Conservation (phyloP, 805 yeast species). For the Saturnispora gosingensis region DNA sequence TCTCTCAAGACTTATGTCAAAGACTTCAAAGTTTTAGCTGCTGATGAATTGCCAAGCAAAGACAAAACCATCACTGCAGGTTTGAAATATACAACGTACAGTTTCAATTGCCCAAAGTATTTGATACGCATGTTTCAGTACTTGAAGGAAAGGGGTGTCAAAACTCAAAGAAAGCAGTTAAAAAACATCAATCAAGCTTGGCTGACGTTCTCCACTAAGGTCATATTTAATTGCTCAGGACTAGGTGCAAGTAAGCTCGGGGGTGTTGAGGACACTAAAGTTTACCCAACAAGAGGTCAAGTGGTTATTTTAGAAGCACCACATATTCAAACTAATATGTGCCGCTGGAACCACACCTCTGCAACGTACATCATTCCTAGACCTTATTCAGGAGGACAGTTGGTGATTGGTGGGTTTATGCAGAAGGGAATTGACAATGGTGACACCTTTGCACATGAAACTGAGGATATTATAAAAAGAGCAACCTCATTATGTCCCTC, state of each 20-base stretch:
- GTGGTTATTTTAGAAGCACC: conserved; percentile 65
- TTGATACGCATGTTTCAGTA: conserved; percentile 36
- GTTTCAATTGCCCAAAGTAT: conserved; percentile 62
- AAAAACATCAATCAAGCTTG: conserved; percentile 50
- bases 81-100: conserved; percentile 48
- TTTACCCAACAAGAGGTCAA: conserved; percentile 73
- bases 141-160: conserved; percentile 40
- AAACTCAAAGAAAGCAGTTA: conserved; percentile 36
- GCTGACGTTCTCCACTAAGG: conserved; percentile 25
- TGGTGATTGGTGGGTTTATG: conserved; percentile 65
- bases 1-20: conserved; percentile 41
- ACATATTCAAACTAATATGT: conserved; percentile 45
- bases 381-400: conserved; percentile 53
- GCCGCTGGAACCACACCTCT: conserved; percentile 48
- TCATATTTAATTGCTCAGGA: conserved; percentile 70
- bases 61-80: conserved; percentile 36
- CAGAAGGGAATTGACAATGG: conserved; percentile 54
- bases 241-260: conserved; percentile 52
- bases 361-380: conserved; percentile 67
- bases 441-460: conserved; percentile 46
- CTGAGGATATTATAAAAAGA: conserved; percentile 51
- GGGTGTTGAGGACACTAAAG: conserved; percentile 51
- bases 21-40: conserved; percentile 33
- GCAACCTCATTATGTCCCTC: conserved; percentile 44
- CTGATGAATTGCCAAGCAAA: conserved; percentile 38